Conservation (phyloP, 495 filamentous ascomycete genomes). For the Lichina pygmaea region DNA sequence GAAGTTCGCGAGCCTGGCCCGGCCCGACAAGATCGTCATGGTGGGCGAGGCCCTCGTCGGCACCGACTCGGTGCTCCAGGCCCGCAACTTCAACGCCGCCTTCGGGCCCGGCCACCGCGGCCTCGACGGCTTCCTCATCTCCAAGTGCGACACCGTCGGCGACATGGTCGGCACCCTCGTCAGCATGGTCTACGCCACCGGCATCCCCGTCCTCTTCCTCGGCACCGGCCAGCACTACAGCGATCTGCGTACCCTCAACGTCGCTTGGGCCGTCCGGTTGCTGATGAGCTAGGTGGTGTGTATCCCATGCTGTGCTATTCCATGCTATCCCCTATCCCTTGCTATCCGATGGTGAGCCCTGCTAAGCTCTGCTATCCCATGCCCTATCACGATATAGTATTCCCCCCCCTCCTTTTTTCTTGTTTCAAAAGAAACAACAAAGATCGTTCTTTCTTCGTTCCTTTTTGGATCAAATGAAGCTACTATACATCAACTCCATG, state of each 20-base stretch:
- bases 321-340: too few species aligned
- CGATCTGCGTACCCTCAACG: constrained; percentile 76
- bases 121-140: constrained; percentile 90
- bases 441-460: too few species aligned
- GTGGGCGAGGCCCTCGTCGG: constrained; percentile 93
- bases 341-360: too few species aligned
- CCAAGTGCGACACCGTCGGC: constrained; percentile 93
- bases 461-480: too few species aligned
- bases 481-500: too few species aligned
- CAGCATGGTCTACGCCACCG: constrained; percentile 92
- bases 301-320: not conserved
- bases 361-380: not conserved
- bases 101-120: constrained; percentile 50
- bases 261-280: constrained; percentile 68
- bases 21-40: constrained; percentile 97
- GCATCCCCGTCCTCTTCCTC: constrained; percentile 80
- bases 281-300: constrained; percentile 25
- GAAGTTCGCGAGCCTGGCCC: constrained; percentile 87
- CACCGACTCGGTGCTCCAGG: constrained; percentile 81
- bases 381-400: too few species aligned
- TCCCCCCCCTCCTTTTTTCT: too few species aligned
- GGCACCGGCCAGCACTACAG: constrained; percentile 94
- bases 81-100: constrained; percentile 76
- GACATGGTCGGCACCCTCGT: constrained; percentile 96
- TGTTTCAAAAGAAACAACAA: too few species aligned